Conservation (phyloP, 164 flowering plant species). For the Tetrastigma voinierianum region DNA sequence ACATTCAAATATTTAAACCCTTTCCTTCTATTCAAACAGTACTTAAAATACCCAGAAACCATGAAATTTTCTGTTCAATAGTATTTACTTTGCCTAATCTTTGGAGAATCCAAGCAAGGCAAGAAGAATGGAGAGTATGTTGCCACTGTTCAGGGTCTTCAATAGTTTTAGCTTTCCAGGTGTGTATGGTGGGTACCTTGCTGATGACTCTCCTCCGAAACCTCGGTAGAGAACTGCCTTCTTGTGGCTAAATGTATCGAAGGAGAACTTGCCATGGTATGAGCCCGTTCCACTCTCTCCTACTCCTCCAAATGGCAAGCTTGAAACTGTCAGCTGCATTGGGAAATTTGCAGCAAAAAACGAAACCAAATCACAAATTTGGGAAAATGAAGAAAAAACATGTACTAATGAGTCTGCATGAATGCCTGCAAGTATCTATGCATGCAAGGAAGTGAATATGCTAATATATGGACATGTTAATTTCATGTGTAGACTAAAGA, state of each 20-base stretch:
- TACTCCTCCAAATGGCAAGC: constrained; percentile 42
- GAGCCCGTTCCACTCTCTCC: constrained; percentile 46
- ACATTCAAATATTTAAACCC: too few relatives aligned
- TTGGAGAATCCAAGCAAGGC: constrained; percentile 31
- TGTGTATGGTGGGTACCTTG: constrained; percentile 40
- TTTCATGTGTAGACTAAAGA: too few relatives aligned
- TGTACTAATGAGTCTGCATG: too few relatives aligned
- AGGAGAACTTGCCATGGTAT: constrained; percentile 42
- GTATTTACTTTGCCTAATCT: background rate
- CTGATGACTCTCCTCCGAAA: constrained; percentile 26
- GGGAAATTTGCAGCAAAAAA: background rate
- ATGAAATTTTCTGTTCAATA: background rate
- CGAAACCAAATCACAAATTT: background rate
- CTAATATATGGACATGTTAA: too few relatives aligned
- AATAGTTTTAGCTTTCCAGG: constrained; percentile 20
- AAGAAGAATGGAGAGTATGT: constrained; percentile 24
- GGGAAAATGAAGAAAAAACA: background rate
- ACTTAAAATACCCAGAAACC: background rate
- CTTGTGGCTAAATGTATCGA: constrained; percentile 42
- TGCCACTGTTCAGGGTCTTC: constrained; percentile 34
- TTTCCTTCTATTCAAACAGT: background rate
- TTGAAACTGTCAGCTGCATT: constrained; percentile 25
- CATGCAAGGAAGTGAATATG: too few relatives aligned
- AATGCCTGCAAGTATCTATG: too few relatives aligned
- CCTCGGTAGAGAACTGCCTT: constrained; percentile 31